Percentiles rank a stretch among this genome's conserved stretches.
phyloP scores from a whole-genome alignment of 164 flowering plant genomes.

The Stephania cephalantha region DNA sequence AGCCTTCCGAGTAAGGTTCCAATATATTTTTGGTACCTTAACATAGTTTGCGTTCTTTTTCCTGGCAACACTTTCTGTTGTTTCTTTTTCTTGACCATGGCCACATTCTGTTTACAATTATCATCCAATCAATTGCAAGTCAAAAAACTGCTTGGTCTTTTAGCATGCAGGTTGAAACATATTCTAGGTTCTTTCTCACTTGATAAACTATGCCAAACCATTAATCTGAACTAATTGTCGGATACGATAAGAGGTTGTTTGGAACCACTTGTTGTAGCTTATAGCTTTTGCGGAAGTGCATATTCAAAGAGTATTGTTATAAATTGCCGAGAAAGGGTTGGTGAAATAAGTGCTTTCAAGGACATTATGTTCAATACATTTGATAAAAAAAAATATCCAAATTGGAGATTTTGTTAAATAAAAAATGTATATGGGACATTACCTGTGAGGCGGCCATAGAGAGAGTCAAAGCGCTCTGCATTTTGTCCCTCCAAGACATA shows the following conservation, averaged over 20 bases:
- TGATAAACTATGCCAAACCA: neutral
- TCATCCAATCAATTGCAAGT: neutral
- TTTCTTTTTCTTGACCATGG: slow-evolving; percentile 16
- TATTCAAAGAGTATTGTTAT: too few relatives aligned
- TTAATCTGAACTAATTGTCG: too few relatives aligned
- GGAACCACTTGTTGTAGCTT: too few relatives aligned
- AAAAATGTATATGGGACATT: slow-evolving; percentile 19
- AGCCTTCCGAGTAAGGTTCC: slow-evolving; percentile 75
- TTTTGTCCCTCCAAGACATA: slow-evolving; percentile 83
- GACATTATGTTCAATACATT: too few relatives aligned
- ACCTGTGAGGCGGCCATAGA: slow-evolving; percentile 54
- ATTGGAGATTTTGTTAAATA: neutral
- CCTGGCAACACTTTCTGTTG: slow-evolving; percentile 17
- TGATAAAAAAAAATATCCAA: too few relatives aligned
- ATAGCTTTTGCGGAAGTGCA: too few relatives aligned
- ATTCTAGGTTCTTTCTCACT: neutral
- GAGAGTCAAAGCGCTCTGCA: slow-evolving; percentile 94
- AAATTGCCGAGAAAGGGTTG: too few relatives aligned
- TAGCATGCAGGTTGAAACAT: neutral
- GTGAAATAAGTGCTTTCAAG: too few relatives aligned
- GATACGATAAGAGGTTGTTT: too few relatives aligned
- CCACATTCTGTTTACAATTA: slow-evolving; percentile 29
- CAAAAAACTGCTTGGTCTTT: neutral
- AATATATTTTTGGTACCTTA: slow-evolving; percentile 86
- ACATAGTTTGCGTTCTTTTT: slow-evolving; percentile 27